These are phyloP conservation scores for Sonneratia alba DNA, from an alignment of 345 rosid species.

Conservation along the genomic window DNA sequence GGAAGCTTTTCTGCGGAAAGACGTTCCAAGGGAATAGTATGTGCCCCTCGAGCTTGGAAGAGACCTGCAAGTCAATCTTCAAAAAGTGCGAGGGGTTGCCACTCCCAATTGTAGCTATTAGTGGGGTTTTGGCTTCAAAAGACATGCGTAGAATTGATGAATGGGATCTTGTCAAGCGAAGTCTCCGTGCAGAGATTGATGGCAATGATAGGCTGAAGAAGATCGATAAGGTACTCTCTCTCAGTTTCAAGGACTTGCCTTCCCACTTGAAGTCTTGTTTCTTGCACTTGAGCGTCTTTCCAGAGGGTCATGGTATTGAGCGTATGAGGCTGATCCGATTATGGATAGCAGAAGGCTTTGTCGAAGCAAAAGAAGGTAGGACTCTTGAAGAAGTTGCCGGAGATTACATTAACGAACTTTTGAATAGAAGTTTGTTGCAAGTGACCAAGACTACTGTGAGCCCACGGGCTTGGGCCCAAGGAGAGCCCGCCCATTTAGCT, in stretches of 20 bases:
- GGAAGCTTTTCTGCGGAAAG: conserved; percentile 22
- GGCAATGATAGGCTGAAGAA: no score
- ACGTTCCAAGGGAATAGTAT: conserved; percentile 5
- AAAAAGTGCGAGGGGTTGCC: background rate
- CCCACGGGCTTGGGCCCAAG: no score
- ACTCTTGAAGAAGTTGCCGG: conserved; percentile 10
- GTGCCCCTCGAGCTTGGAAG: conserved; percentile 17
- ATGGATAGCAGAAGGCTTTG: no score
- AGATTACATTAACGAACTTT: conserved; percentile 15
- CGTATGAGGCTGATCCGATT: no score
- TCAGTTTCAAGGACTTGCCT: no score
- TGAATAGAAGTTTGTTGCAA: conserved; percentile 13
- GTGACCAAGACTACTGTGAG: background rate
- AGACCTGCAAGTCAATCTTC: conserved; percentile 12
- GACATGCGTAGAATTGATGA: conserved; percentile 11
- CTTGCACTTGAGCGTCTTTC: conserved; percentile 8
- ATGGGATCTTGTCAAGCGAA: conserved; percentile 15
- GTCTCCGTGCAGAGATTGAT: conserved; percentile 12
- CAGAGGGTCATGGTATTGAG: conserved; percentile 7
- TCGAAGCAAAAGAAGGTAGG: no score
- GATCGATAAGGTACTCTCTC: no score
- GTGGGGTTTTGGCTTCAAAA: conserved; percentile 23
- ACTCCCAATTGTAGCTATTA: conserved; percentile 23
- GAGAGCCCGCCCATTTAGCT: no score
- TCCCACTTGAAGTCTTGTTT: no score